Conservation (phyloP, 352 stramenopile genomes). For the Phytopythium mirpurense region DNA sequence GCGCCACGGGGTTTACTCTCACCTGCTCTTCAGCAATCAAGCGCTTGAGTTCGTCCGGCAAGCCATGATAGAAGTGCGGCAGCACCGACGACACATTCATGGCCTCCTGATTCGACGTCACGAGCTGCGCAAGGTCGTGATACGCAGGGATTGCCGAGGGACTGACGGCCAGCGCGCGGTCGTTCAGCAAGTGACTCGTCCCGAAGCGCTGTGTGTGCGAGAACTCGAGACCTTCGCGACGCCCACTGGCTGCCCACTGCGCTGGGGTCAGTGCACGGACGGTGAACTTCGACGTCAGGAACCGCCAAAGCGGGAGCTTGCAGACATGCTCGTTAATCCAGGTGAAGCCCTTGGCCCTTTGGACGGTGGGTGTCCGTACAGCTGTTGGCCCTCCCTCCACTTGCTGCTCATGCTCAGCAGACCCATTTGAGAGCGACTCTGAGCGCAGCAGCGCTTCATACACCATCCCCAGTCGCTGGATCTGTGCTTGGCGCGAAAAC, state of each 20-base stretch:
- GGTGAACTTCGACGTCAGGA: constrained; percentile 30
- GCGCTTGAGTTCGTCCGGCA: constrained; percentile 65
- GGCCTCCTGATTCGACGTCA: constrained; percentile 38
- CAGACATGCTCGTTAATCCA: constrained; percentile 27
- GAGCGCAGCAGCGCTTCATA: constrained; percentile 26
- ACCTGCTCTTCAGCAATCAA: constrained; percentile 61
- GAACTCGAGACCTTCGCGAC: constrained; percentile 5
- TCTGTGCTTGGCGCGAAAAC: constrained; percentile 42
- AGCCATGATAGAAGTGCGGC: constrained; percentile 73
- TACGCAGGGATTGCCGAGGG: constrained; percentile 25
- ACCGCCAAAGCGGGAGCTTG: constrained; percentile 36
- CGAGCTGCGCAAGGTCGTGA: constrained; percentile 25
- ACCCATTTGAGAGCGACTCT: neutral
- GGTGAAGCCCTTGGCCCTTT: constrained; percentile 19
- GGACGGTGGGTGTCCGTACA: constrained; percentile 7
- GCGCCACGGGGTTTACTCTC: constrained; percentile 7
- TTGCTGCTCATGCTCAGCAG: neutral
- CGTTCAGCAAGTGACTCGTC: constrained; percentile 41
- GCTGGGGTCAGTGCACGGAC: constrained; percentile 37
- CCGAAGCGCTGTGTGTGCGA: constrained; percentile 52
- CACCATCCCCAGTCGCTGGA: constrained; percentile 38
- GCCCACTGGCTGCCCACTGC: constrained; percentile 31
- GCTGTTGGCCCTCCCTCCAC: neutral
- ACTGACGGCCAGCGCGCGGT: constrained; percentile 39
- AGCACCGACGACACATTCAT: constrained; percentile 21